Evolutionary conservation across 345 rosid species (phyloP), one percentile per base, ranked within the genome.

Genomic region (Arabis hirsuta): DNA sequence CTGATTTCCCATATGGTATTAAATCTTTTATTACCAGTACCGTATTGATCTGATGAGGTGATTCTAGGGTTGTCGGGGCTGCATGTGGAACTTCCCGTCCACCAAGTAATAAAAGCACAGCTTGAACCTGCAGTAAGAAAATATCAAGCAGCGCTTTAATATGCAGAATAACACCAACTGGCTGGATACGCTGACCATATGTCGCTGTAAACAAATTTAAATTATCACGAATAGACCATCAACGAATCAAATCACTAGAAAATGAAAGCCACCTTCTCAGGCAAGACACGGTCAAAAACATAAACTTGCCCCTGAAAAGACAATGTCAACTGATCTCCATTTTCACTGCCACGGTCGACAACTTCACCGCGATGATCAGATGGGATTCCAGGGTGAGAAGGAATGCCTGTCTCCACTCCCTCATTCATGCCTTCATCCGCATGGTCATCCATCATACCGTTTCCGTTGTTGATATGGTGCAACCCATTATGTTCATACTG

Each of bases 241-340:
- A 76, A 66, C 32, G 48, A 55, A 16, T 51, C 29, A 50, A 46
- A 16, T 19, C 5, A 44, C 3, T 13, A 56, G 52, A 52, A 29
- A 14, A 6, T 0, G 46, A 31, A 48, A 79, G 41, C 62, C 61
- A 83, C 95, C 95, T 86, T 88, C 60, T 88, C 91, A 1, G 89
- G 85, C 10, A 79, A 69, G 67, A 88, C 91, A 9, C 74, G 81
- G 62, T 88, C 88, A 63, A 86, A 88, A 32, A 86, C 91, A 76
- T 87, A 90, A 77, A 90, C 91, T 74, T 88, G 91, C 16, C 90
- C 96, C 47, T 88, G 88, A 47, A 84, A 88, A 43, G 96, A 86
- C 75, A 90, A 76, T 6, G 91, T 88, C 63, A 90, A 78, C 57
- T 86, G 91, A 72, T 83, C 90, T 32, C 84, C 86, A 67, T 65